Evolutionary conservation across 2,329 filamentous ascomycete genomes (phyloP), one percentile per base, ranked within the genome.

Genomic region (Cladophialophora immunda): DNA sequence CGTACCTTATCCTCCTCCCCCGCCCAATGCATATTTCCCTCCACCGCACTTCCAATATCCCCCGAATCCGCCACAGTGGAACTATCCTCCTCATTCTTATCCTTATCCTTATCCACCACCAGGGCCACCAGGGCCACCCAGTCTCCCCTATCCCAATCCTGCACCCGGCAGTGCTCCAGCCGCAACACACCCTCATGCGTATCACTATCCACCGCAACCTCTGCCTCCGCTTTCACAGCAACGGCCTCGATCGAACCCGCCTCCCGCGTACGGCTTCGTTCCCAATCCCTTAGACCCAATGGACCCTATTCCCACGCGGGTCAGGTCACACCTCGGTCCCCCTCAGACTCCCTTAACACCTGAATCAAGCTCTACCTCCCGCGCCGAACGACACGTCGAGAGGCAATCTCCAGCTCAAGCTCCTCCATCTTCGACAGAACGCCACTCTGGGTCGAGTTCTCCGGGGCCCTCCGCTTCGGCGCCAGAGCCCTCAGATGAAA

Each of bases 191-290:
- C 56, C 27, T 30, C 45, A 55, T 45, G 22, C 47, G 22, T 54
- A 52, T 47, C 36, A 52, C 32, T 47, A 32, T 22, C 29, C 29
- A 19, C 17, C 13, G 32, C 45, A 50, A 57, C 3, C 17, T 19
- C 36, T 50, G 25, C 57, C 57, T 59, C 57, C 45, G 4, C 58
- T 32, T 53, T 27, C 19, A 7, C 57, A 47, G n/a, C 45, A 25
- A 13, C 45, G 45, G 45, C 45, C 45, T 50, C 19, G 19, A 17
- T 17, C 45, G 22, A 61, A 61, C n/a, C 19, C 58, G 2, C 19
- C 60, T 19, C 65, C 65, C n/a, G 17, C 57, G 17, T 67, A 67
- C 32, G 65, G 55, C n/a, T 67, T 67, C 52, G 62, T 67, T 29
- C 65, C 61, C 22, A 64, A 57, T 55, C 65, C 65, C 2, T 45